Conservation (phyloP, 768 basidiomycete genomes). For the Sutorius australiensis region DNA sequence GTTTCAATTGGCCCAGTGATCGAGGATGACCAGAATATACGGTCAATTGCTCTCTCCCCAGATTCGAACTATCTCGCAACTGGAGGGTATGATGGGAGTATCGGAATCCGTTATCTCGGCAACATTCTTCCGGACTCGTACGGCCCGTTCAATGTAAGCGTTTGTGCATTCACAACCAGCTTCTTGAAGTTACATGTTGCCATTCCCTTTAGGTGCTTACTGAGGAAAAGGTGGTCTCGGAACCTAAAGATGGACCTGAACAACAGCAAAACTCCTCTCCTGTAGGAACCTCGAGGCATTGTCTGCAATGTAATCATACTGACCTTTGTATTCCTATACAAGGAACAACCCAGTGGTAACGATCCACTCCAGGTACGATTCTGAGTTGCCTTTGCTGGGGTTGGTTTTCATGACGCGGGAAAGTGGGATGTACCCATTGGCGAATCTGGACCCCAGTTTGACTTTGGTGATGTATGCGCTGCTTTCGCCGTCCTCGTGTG, state of each 20-base stretch:
- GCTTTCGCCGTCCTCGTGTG: neutral
- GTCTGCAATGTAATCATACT: neutral
- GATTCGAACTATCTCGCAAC: neutral
- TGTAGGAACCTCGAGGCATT: neutral
- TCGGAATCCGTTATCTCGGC: neutral
- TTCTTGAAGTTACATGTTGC: neutral
- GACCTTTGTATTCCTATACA: neutral
- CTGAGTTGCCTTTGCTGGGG: too few species aligned
- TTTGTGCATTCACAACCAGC: neutral
- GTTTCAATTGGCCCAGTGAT: neutral
- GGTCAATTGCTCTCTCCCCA: neutral
- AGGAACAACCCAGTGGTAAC: neutral
- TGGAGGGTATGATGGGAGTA: neutral
- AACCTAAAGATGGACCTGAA: neutral
- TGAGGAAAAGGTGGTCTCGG: neutral
- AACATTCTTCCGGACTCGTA: slow-evolving; percentile 1
- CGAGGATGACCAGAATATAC: neutral
- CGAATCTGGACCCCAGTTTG: neutral
- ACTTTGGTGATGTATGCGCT: neutral
- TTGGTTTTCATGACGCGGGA: neutral
- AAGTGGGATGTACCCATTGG: neutral
- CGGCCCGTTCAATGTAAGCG: neutral
- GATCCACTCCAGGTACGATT: neutral
- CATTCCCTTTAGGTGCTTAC: neutral
- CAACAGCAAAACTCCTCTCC: neutral